phyloP scores from a whole-genome alignment of 2,329 filamentous ascomycete genomes.

The Fusarium piperis region DNA sequence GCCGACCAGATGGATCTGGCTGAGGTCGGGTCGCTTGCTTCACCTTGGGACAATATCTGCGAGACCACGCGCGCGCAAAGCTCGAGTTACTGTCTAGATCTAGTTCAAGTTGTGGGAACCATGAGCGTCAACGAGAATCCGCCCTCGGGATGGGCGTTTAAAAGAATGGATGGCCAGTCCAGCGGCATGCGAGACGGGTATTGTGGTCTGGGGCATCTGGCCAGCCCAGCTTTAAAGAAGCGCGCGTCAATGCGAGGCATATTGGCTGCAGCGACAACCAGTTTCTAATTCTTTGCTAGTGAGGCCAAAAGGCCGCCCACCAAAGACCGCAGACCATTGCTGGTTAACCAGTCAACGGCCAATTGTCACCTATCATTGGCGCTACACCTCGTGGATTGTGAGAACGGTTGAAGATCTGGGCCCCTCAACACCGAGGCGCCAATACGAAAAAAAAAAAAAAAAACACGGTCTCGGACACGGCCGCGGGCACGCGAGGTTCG shows the following conservation, averaged over 20 bases:
- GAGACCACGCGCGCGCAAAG: slow-evolving; percentile 27
- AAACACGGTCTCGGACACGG: not conserved
- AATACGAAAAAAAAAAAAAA: not conserved
- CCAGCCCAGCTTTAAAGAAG: slow-evolving; percentile 13
- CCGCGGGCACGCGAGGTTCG: not conserved
- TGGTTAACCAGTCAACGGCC: not conserved
- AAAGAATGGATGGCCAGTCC: not conserved
- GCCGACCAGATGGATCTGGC: not conserved
- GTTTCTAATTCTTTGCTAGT: not conserved
- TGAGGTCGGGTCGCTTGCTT: not conserved
- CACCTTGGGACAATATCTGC: not conserved
- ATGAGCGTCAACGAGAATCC: slow-evolving; percentile 8
- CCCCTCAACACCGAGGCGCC: not conserved
- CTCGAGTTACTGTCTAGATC: not conserved
- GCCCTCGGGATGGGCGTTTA: not conserved
- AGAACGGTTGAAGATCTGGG: not conserved
- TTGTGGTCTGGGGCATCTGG: not conserved
- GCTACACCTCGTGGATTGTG: not conserved
- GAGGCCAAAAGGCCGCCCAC: not conserved
- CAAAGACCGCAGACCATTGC: not conserved
- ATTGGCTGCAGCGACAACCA: slow-evolving; percentile 9
- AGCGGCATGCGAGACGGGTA: slow-evolving; percentile 13
- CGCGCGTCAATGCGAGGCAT: slow-evolving; percentile 38
- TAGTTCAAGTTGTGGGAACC: not conserved
- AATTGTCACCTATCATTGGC: not conserved